Percentiles rank a stretch among this genome's conserved stretches.
These are phyloP conservation scores for Salisapilia sapeloensis DNA, from an alignment of 352 stramenopile genomes.

Conservation along the genomic window DNA sequence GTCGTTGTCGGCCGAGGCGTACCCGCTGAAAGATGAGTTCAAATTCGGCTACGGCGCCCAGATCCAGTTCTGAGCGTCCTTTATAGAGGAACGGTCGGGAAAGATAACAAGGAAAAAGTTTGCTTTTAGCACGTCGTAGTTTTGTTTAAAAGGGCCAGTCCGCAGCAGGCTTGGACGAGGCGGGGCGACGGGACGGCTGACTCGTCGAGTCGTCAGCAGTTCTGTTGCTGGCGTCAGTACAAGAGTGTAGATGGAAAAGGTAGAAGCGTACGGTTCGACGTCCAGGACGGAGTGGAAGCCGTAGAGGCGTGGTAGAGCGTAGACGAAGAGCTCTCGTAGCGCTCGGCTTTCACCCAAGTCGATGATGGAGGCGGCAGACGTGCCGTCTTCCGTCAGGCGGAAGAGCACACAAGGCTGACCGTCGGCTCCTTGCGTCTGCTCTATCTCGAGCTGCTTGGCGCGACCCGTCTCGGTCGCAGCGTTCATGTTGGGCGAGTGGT, in stretches of 20 bases:
- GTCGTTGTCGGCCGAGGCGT: conserved; percentile 68
- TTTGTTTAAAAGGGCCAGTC: conserved; percentile 55
- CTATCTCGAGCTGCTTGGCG: conserved; percentile 22
- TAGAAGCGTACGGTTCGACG: conserved; percentile 31
- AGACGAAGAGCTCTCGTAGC: conserved; percentile 46
- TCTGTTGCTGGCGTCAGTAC: conserved; percentile 9
- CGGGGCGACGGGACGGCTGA: neutral
- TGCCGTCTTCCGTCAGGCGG: conserved; percentile 26
- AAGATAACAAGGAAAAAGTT: too few species aligned
- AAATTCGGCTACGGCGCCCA: conserved; percentile 84
- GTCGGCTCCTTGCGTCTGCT: conserved; percentile 16
- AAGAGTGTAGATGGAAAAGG: conserved; percentile 23
- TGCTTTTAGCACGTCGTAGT: too few species aligned
- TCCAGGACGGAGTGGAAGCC: conserved; percentile 67
- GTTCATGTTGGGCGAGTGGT: conserved; percentile 72
- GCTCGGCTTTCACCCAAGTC: conserved; percentile 50
- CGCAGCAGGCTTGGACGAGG: conserved; percentile 18
- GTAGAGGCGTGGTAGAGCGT: conserved; percentile 57
- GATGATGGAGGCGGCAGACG: conserved; percentile 38
- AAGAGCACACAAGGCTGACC: conserved; percentile 36
- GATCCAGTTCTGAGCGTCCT: too few species aligned
- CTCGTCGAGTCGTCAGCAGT: conserved; percentile 10
- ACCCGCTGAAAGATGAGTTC: conserved; percentile 77
- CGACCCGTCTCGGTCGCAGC: conserved; percentile 30
- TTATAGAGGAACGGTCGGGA: too few species aligned